These are phyloP conservation scores for Boletellus ananiceps DNA, from an alignment of 768 basidiomycete species.

Conservation along the genomic window DNA sequence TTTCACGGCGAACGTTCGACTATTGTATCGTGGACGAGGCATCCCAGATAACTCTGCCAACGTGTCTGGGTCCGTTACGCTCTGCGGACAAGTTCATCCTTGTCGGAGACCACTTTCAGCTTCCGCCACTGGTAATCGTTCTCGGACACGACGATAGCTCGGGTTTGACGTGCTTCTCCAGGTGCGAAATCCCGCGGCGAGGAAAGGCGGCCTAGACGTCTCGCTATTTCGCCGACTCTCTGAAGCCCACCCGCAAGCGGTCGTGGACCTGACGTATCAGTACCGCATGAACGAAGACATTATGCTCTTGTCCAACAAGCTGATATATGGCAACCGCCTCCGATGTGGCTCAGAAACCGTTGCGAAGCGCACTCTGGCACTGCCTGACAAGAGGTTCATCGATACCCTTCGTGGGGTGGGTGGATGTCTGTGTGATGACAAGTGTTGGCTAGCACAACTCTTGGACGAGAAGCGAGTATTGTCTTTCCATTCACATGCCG, in stretches of 20 bases:
- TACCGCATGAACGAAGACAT: constrained; percentile 98
- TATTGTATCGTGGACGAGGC: constrained; percentile 99
- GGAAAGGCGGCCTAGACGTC: constrained; percentile 81
- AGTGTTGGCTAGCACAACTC: constrained; percentile 71
- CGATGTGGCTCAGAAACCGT: constrained; percentile 74
- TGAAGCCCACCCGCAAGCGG: constrained; percentile 79
- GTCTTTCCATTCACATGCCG: not conserved
- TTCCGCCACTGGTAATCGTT: constrained; percentile 78
- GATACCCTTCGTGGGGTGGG: constrained; percentile 38
- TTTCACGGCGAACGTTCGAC: constrained; percentile 82
- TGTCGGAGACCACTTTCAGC: constrained; percentile 96
- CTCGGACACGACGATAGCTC: not conserved
- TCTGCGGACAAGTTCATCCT: constrained; percentile 89
- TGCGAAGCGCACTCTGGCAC: constrained; percentile 50
- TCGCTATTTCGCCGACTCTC: constrained; percentile 88
- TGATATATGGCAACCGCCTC: constrained; percentile 78
- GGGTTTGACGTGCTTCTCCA: constrained; percentile 26
- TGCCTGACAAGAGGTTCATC: constrained; percentile 48
- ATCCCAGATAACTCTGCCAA: constrained; percentile 94
- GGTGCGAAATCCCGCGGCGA: constrained; percentile 79
- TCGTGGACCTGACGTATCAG: constrained; percentile 81
- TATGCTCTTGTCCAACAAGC: constrained; percentile 83
- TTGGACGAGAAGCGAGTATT: constrained; percentile 57
- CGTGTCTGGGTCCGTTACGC: constrained; percentile 88
- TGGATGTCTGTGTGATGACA: constrained; percentile 29